A percentile compares a stretch with the other conserved stretches of the same genome.
phyloP scores from a whole-genome alignment of 176 grass and related monocot genomes.

The Carex cristatella region DNA sequence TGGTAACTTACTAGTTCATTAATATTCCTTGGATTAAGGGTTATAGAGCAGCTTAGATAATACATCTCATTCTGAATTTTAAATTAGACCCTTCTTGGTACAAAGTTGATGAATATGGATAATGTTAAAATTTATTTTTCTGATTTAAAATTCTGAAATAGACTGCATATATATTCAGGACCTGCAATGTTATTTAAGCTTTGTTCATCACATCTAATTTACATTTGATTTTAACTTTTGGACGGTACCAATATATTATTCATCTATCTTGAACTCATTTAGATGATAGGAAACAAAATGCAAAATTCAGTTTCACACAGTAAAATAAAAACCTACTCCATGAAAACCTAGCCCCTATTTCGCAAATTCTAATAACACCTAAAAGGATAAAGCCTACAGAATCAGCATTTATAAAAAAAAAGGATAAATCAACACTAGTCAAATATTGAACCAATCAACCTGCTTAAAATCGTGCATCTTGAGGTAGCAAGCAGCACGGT shows the following conservation, averaged over 20 bases:
- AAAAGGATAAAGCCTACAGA: not conserved
- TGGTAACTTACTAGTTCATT: not conserved
- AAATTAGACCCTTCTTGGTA: not conserved
- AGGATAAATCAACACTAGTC: not conserved
- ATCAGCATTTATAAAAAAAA: constrained; percentile 8
- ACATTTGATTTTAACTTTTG: not conserved
- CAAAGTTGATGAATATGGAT: not conserved
- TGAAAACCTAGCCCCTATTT: not conserved
- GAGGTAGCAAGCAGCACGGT: constrained; percentile 91
- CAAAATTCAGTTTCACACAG: not conserved
- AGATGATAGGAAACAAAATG: not conserved
- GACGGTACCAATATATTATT: not conserved
- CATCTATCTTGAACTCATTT: not conserved
- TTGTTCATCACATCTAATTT: not conserved
- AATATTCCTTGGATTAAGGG: not conserved
- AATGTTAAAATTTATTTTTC: not conserved
- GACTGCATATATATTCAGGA: not conserved
- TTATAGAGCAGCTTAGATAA: not conserved
- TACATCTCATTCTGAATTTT: not conserved
- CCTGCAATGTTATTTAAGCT: not conserved
- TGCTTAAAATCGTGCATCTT: constrained; percentile 87
- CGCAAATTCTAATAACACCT: not conserved
- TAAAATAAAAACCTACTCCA: not conserved
- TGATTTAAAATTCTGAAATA: not conserved
- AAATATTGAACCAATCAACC: constrained; percentile 4